These are phyloP conservation scores for Psidium guajava DNA, from an alignment of 345 rosid species.

Conservation along the genomic window DNA sequence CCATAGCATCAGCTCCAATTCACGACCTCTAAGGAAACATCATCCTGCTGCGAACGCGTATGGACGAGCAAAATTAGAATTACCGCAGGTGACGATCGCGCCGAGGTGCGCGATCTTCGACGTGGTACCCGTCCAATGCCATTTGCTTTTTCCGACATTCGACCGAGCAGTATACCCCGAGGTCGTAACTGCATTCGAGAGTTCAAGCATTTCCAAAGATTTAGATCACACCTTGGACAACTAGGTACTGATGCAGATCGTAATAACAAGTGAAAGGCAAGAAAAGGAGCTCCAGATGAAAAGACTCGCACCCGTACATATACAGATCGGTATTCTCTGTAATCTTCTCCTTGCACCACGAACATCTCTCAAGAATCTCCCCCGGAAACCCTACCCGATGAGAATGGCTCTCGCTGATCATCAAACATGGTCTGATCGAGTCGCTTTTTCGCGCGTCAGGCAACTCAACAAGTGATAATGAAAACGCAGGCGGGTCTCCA, in stretches of 20 bases:
- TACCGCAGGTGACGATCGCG: background rate
- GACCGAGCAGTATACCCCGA: background rate
- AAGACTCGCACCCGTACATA: background rate
- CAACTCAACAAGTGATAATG: too few species aligned
- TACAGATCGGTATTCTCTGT: background rate
- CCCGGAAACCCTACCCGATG: background rate
- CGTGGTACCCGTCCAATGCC: background rate
- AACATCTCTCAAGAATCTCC: background rate
- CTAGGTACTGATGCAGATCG: background rate
- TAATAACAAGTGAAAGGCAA: background rate
- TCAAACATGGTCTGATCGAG: too few species aligned
- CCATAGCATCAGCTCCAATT: background rate
- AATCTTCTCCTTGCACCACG: background rate
- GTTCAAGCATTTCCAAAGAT: background rate
- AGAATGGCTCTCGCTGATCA: background rate
- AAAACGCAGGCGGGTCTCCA: too few species aligned
- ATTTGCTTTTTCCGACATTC: background rate
- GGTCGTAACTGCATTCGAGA: background rate
- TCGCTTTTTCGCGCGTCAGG: too few species aligned
- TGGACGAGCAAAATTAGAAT: background rate
- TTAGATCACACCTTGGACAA: background rate
- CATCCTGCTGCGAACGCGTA: background rate
- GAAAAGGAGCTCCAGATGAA: background rate
- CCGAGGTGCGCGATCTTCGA: background rate
- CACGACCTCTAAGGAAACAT: background rate